Conservation (phyloP, 495 filamentous ascomycete species). For the Podospora anserina region DNA sequence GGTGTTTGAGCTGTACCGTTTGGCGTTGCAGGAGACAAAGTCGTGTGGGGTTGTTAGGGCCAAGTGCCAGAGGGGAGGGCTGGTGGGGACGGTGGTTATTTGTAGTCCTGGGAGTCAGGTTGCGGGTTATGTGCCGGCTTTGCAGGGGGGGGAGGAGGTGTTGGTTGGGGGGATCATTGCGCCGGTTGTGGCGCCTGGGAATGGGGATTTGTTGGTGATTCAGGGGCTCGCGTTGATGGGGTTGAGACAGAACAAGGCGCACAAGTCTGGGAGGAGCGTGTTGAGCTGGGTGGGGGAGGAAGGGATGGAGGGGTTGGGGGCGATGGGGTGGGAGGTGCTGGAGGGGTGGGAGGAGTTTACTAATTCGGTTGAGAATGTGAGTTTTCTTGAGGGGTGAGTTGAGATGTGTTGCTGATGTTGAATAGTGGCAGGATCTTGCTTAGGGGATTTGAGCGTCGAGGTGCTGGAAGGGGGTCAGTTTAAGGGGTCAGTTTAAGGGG, state of each 20-base stretch:
- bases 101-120: constrained; percentile 66
- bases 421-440: constrained; percentile 40
- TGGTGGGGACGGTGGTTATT: constrained; percentile 81
- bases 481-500: too few relatives aligned
- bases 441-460: constrained; percentile 4
- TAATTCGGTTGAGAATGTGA: constrained; percentile 64
- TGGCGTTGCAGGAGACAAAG: constrained; percentile 68
- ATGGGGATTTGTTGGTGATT: constrained; percentile 65
- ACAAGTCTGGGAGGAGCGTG: constrained; percentile 65
- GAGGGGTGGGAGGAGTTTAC: constrained; percentile 78
- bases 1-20: constrained; percentile 76
- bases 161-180: constrained; percentile 80
- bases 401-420: background rate
- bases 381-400: constrained; percentile 14
- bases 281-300: constrained; percentile 77
- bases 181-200: constrained; percentile 65
- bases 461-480: background rate
- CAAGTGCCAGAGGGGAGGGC: constrained; percentile 61
- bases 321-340: constrained; percentile 73
- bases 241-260: constrained; percentile 75
- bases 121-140: constrained; percentile 65
- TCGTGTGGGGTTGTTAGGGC: constrained; percentile 80
- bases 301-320: constrained; percentile 64
- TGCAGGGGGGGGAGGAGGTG: constrained; percentile 49
- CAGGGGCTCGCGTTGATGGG: constrained; percentile 80